phyloP scores from a whole-genome alignment of 2,329 filamentous ascomycete species.

The Cercospora brassicicola region DNA sequence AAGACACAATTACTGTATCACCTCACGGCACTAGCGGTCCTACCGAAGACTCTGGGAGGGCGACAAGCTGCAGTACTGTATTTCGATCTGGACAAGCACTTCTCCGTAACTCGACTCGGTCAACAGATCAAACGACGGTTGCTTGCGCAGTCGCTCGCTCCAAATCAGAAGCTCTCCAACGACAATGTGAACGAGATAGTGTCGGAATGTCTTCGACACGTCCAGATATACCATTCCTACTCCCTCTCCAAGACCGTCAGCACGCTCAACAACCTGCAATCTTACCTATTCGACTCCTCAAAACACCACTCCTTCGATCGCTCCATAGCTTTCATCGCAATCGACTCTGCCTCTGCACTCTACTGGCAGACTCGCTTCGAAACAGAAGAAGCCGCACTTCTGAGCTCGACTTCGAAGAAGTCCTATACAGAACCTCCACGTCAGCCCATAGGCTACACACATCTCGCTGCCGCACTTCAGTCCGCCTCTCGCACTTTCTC shows the following conservation, averaged over 20 bases:
- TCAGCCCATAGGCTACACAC: constrained; percentile 20
- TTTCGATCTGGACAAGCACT: constrained; percentile 57
- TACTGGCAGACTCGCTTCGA: constrained; percentile 55
- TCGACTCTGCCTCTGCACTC: constrained; percentile 59
- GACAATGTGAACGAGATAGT: constrained; percentile 34
- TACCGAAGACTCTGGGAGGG: constrained; percentile 52
- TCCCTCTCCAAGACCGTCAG: constrained; percentile 53
- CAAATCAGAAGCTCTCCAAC: background rate
- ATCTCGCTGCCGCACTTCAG: constrained; percentile 29
- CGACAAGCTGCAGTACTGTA: constrained; percentile 54
- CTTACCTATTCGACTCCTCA: constrained; percentile 51
- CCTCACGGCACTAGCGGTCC: constrained; percentile 52
- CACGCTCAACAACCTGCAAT: constrained; percentile 50
- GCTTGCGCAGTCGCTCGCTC: background rate
- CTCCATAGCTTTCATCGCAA: constrained; percentile 51
- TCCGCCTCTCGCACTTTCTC: constrained; percentile 22
- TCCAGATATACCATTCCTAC: constrained; percentile 60
- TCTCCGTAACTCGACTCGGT: constrained; percentile 53
- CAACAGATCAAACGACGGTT: constrained; percentile 36
- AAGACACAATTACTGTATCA: constrained; percentile 62
- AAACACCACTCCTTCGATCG: constrained; percentile 51
- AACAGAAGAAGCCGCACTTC: constrained; percentile 32
- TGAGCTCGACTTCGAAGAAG: constrained; percentile 9
- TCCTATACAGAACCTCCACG: background rate
- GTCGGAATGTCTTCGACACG: constrained; percentile 50